These are phyloP conservation scores for Salix arbutifolia DNA, from an alignment of 345 rosid species.

Conservation along the genomic window DNA sequence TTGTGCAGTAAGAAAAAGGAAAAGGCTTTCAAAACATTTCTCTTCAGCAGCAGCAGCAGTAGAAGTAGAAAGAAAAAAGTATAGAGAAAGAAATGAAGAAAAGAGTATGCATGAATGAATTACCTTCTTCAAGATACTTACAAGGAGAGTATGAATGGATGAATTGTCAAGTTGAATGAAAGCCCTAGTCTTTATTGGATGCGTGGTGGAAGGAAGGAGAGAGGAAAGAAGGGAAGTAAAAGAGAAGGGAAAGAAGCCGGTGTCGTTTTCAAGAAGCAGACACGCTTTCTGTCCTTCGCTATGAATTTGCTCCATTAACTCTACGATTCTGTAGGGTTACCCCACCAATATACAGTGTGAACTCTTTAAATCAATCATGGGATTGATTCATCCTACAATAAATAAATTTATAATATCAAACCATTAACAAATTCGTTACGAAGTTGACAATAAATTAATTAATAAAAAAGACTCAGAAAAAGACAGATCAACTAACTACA, in stretches of 20 bases:
- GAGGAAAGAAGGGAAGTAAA: no score
- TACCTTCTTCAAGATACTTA: neutral
- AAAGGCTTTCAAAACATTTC: neutral
- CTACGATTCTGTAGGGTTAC: no score
- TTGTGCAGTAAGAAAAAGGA: neutral
- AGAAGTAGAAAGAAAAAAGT: neutral
- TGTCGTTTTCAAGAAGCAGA: neutral
- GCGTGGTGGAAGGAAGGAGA: neutral
- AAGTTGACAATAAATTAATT: no score
- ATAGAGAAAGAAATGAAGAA: neutral
- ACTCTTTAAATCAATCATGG: no score
- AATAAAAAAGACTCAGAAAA: no score
- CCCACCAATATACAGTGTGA: no score
- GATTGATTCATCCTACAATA: no score
- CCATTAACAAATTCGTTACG: no score
- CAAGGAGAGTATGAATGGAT: neutral
- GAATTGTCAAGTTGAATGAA: neutral
- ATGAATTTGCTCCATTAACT: no score
- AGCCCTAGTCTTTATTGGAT: neutral
- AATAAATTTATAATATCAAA: no score
- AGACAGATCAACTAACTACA: no score
- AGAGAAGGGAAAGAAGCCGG: neutral
- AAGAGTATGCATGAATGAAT: neutral
- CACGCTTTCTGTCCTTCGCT: neutral
- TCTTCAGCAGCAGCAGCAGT: neutral